Base-by-base conservation (phyloP, 1,139 yeast species). In the Waltiozyma solani region DNA sequence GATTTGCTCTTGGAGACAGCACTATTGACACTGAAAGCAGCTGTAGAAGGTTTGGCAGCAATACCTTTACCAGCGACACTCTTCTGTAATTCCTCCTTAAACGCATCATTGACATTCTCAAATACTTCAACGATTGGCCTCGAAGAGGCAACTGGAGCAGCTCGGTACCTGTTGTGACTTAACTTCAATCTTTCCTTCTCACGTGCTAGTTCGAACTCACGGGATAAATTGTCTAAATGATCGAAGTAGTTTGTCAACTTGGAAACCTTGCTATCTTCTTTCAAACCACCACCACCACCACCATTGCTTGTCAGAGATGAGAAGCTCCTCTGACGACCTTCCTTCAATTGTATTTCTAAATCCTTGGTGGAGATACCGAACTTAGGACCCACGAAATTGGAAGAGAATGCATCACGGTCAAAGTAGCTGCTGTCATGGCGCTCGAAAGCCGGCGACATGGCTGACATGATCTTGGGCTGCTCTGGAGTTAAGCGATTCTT, bases 61-160 rank as follows among this genome's bases (percentile, higher is more conserved):
- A 21, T 5, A 21, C 35, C 19, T 15, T 31, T 19, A 15, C 11
- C 17, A 14, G 13, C 26, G 21, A 18, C 15, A 23, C 22, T 39
- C 1, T 40, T 43, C 5, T 25, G 17, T 3, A 39, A 42, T 32
- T 47, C 67, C 36, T 66, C 73, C 34, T 67, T 71, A 9, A 86
- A 95, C 1, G 94, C 96, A 60, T 87, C 96, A 48, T 81, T 81
- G 29, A 86, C 93, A 53, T 85, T 82, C 49, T 85, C 81, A 57
- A 84, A 91, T 23, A 93, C 84, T 51, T 89, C 96, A 23, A 89
- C 97, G 41, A 85, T 82, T 0, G 98, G 97, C 44, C 74, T 78
- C 5, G 94, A 79, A 3, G 79, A 75, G 21, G 80, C 78, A 41
- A 86, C 76, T 1, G 93, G 91, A 27, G 72, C 67, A 0, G 95